A percentile compares a stretch with the other conserved stretches of the same genome.
These are phyloP conservation scores for Incumbomyces delicatus DNA, from an alignment of 2,329 filamentous ascomycete genomes.

Conservation along the genomic window DNA sequence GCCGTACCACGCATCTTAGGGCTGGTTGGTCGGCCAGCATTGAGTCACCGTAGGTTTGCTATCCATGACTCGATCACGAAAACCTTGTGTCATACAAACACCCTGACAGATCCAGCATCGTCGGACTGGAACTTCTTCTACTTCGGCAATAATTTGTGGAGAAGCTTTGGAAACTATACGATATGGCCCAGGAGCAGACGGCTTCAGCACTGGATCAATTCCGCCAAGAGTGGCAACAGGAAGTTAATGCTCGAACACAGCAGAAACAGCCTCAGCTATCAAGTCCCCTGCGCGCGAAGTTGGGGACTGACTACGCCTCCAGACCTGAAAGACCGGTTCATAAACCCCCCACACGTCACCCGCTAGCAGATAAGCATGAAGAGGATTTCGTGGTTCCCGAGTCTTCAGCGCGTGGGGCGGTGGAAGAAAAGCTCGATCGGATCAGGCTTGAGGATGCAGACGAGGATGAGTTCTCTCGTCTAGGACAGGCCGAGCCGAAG, in stretches of 20 bases:
- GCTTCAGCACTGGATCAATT: slow-evolving; percentile 59
- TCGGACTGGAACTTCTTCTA: too few species aligned
- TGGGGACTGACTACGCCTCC: slow-evolving; percentile 11
- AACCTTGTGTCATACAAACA: too few species aligned
- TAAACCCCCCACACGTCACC: slow-evolving; percentile 32
- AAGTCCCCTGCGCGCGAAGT: slow-evolving; percentile 6
- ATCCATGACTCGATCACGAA: too few species aligned
- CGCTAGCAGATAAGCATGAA: slow-evolving; percentile 29
- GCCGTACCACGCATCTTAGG: too few species aligned
- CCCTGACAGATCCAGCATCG: too few species aligned
- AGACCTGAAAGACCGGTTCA: slow-evolving; percentile 20
- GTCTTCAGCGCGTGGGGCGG: slow-evolving; percentile 12
- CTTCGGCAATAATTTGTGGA: too few species aligned
- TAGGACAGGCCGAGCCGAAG: slow-evolving; percentile 42
- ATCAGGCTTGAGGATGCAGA: slow-evolving; percentile 27
- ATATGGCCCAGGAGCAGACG: slow-evolving; percentile 7
- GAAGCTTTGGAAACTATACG: not conserved
- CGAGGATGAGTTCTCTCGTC: slow-evolving; percentile 31
- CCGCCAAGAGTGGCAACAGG: slow-evolving; percentile 74
- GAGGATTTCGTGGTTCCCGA: slow-evolving; percentile 21
- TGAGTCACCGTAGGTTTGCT: too few species aligned
- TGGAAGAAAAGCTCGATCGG: slow-evolving; percentile 28
- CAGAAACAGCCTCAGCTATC: slow-evolving; percentile 9
- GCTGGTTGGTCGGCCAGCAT: too few species aligned
- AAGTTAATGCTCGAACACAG: slow-evolving; percentile 49